Percentiles rank a stretch among this genome's conserved stretches.
Evolutionary conservation across 2,329 filamentous ascomycete genomes (phyloP).

Genomic region (Taxawa tesnikishii): DNA sequence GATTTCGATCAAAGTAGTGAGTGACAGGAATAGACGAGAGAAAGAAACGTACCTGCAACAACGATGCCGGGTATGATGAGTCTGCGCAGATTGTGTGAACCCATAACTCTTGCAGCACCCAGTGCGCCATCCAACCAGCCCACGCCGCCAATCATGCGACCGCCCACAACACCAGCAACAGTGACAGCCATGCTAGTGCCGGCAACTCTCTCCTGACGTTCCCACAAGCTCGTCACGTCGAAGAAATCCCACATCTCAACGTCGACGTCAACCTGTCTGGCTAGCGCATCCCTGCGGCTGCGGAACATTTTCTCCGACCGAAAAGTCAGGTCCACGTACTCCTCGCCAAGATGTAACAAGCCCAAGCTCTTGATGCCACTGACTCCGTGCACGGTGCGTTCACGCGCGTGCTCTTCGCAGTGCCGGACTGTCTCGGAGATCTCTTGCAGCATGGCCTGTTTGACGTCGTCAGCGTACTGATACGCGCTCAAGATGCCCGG

Average conservation of each 20-base stretch:
- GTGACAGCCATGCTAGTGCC: conserved; percentile 93
- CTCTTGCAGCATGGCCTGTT: conserved; percentile 79
- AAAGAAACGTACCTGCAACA: conserved; percentile 53
- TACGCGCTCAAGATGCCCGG: conserved; percentile 76
- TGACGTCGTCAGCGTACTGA: conserved; percentile 86
- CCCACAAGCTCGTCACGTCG: conserved; percentile 69
- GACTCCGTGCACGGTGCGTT: conserved; percentile 66
- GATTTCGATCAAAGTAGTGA: too few species aligned
- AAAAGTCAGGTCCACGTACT: conserved; percentile 79
- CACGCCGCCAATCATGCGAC: conserved; percentile 67
- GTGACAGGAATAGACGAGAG: conserved; percentile 4
- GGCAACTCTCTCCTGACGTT: conserved; percentile 87
- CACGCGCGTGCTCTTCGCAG: conserved; percentile 79
- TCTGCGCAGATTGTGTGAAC: conserved; percentile 67
- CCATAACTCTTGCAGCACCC: conserved; percentile 66
- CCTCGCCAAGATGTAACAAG: conserved; percentile 74
- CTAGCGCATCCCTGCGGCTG: conserved; percentile 66
- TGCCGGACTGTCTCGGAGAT: conserved; percentile 65
- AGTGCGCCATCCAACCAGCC: conserved; percentile 84
- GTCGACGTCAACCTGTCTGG: conserved; percentile 74
- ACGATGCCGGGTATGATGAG: conserved; percentile 72
- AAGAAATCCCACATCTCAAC: conserved; percentile 91
- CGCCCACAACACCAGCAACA: conserved; percentile 72
- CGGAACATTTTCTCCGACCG: conserved; percentile 89
- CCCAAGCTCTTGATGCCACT: conserved; percentile 81